Conservation (phyloP, 192 early-diverging fungal species). For the Geranomyces michiganensis region DNA sequence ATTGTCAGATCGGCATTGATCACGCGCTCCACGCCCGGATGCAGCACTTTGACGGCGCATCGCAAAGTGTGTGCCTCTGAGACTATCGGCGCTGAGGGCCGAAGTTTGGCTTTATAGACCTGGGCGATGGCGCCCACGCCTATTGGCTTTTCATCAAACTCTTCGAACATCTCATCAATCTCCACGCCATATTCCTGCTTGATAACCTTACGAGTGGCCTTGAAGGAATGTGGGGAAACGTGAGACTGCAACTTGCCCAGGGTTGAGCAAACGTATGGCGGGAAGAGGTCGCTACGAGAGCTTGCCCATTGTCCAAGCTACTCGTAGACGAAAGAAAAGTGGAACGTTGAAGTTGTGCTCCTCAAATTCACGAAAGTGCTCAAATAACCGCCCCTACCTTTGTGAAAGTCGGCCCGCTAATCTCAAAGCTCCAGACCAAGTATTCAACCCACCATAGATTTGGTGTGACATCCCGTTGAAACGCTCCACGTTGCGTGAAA, state of each 20-base stretch:
- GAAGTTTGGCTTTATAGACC: conserved; percentile 28
- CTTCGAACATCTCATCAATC: conserved; percentile 77
- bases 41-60: conserved; percentile 86
- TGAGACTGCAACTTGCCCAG: conserved; percentile 82
- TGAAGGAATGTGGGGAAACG: conserved; percentile 76
- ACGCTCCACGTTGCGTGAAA: conserved; percentile 5
- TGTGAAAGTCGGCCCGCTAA: conserved; percentile 93
- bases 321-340: not conserved
- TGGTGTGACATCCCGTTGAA: conserved; percentile 12
- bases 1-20: conserved; percentile 85
- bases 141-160: conserved; percentile 74
- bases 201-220: conserved; percentile 66
- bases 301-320: conserved; percentile 92
- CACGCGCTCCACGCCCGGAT: conserved; percentile 71
- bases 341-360: no score
- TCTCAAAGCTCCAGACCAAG: conserved; percentile 77
- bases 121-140: conserved; percentile 97
- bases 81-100: conserved; percentile 1
- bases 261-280: conserved; percentile 69
- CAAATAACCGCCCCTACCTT: conserved; percentile 60
- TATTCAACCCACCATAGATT: conserved; percentile 84
- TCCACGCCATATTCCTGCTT: conserved; percentile 61
- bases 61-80: conserved; percentile 9
- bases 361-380: no score
- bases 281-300: conserved; percentile 87